These are phyloP conservation scores for Berberis thunbergii DNA, from an alignment of 164 flowering plant species.

Conservation along the genomic window DNA sequence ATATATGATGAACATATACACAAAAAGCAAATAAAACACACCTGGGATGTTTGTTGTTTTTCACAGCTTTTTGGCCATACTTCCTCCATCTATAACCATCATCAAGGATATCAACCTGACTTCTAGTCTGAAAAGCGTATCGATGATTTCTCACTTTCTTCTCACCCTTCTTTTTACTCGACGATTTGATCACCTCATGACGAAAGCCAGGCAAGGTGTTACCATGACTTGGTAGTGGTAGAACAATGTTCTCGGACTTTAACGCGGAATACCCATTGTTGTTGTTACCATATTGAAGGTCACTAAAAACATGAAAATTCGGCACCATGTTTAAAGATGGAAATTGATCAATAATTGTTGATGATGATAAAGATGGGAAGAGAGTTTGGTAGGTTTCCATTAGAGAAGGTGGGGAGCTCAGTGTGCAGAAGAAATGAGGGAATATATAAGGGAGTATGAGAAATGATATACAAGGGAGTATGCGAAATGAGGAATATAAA, in stretches of 20 bases:
- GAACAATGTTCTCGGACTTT: no score
- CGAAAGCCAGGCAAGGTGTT: not conserved
- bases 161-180: slow-evolving; percentile 22
- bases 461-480: no score
- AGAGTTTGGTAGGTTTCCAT: slow-evolving; percentile 1
- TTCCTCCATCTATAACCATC: slow-evolving; percentile 95
- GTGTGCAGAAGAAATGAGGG: not conserved
- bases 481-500: no score
- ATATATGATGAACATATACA: no score
- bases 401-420: not conserved
- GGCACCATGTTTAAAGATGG: not conserved
- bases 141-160: slow-evolving; percentile 45
- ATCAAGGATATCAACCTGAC: slow-evolving; percentile 78
- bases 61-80: slow-evolving; percentile 86
- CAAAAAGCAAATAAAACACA: slow-evolving; percentile 7
- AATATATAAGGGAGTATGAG: no score
- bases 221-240: not conserved
- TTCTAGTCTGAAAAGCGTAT: slow-evolving; percentile 70
- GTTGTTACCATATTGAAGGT: not conserved
- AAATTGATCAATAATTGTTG: not conserved
- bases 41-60: slow-evolving; percentile 83
- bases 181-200: not conserved
- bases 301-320: not conserved
- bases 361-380: not conserved
- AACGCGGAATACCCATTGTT: no score